Base-by-base conservation (phyloP, 345 rosid species). In the Camelina sativa region DNA sequence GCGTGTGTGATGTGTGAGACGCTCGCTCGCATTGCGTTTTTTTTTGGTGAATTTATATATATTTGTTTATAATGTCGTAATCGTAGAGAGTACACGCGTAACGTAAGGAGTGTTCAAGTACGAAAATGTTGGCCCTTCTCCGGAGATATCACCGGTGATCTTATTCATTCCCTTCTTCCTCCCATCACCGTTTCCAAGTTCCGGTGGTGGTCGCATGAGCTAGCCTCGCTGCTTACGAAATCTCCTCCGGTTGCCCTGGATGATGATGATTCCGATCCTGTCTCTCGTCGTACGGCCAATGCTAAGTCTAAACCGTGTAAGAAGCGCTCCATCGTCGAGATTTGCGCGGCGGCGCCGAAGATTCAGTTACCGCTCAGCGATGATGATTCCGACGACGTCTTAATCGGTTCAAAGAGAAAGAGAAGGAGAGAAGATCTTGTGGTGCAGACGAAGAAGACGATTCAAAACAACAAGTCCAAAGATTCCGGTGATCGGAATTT, bases 171-270 rank as follows among this genome's bases (percentile, higher is more conserved):
- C 1, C 32, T 80, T 44, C 88, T 89, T 40, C 94, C 89, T 67
- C 88, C 91, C 22, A 74, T 89, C 19, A 55, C 82, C 8, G 83
- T 87, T 67, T 9, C 76, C 56, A 89, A 83, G 69, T 89, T 85
- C 80, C 87, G 89, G 6, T 89, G 91, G 94, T 89, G 91, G 94
- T 76, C 86, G 40, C 80, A 86, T 65, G 91, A 85, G 80, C 84
- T 87, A 5, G 76, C 83, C 48, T 74, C 69, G n/a, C 62, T 82
- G 13, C 74, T 71, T 22, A 35, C 84, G 11, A 71, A 74, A 52
- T 48, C 77, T n/a, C 74, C 52, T 10, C 71, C 32, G 38, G 4
- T 25, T 25, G 28, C 28, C 51, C 4, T 9, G 28, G 4, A 23
- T 23, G 44, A 10, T 15, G 58, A 61, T 16, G 69, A 53, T 25